These are phyloP conservation scores for Alternaria triticimaculans DNA, from an alignment of 2,329 filamentous ascomycete genomes.

Conservation along the genomic window DNA sequence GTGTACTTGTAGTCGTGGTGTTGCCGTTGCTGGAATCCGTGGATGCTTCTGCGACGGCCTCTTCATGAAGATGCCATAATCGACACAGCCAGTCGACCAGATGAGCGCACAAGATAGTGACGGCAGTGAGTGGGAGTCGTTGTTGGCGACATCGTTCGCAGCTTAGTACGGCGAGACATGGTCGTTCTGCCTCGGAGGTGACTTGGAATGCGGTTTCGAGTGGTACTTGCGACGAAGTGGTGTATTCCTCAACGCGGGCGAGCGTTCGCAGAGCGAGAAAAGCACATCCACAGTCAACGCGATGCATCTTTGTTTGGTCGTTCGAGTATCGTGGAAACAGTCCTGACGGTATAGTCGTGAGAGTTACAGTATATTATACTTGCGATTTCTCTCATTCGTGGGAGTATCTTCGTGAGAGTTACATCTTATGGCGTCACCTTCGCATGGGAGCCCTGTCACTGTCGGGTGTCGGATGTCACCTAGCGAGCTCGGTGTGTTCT, in stretches of 20 bases:
- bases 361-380: neutral
- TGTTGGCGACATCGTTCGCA: slow-evolving; percentile 16
- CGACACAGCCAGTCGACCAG: slow-evolving; percentile 16
- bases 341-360: neutral
- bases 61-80: slow-evolving; percentile 10
- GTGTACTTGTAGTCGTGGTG: neutral
- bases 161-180: slow-evolving; percentile 8
- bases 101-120: slow-evolving; percentile 13
- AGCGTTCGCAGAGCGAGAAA: slow-evolving; percentile 11
- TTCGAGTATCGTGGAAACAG: neutral
- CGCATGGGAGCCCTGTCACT: neutral
- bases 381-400: no score
- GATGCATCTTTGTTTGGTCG: slow-evolving; percentile 5
- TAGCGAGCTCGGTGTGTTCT: slow-evolving; percentile 2
- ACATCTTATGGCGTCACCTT: neutral
- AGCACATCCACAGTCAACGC: slow-evolving; percentile 9
- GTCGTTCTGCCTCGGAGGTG: slow-evolving; percentile 5
- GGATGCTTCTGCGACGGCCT: neutral
- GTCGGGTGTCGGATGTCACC: neutral
- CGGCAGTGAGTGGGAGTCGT: slow-evolving; percentile 11
- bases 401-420: neutral
- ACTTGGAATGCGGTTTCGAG: slow-evolving; percentile 17
- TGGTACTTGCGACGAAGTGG: slow-evolving; percentile 12
- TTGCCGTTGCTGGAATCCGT: slow-evolving; percentile 4
- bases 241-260: slow-evolving; percentile 11